Conservation (phyloP, 257 asterid genomes). For the Ajuga chamaepitys region DNA sequence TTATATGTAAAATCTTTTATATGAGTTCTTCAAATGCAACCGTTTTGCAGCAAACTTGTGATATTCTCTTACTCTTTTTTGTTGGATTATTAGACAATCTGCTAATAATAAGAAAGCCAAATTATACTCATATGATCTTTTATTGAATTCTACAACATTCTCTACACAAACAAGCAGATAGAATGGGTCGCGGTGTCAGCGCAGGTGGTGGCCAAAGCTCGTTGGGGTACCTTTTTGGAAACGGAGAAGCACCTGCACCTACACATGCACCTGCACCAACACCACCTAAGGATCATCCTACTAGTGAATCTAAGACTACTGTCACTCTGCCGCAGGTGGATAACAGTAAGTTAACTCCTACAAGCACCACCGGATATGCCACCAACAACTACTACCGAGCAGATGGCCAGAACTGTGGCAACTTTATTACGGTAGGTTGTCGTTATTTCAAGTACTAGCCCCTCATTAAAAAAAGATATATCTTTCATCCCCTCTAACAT, state of each 20-base stretch:
- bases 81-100: too few relatives aligned
- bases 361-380: constrained; percentile 29
- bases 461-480: neutral
- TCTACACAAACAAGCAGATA: neutral
- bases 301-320: neutral
- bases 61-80: too few relatives aligned
- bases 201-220: constrained; percentile 94
- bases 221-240: constrained; percentile 72
- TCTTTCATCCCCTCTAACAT: too few relatives aligned
- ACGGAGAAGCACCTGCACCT: constrained; percentile 40
- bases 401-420: constrained; percentile 82
- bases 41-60: too few relatives aligned
- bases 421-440: constrained; percentile 49
- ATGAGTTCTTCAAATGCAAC: too few relatives aligned
- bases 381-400: constrained; percentile 58
- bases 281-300: constrained; percentile 21
- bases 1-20: too few relatives aligned
- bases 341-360: constrained; percentile 32
- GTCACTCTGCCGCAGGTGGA: constrained; percentile 13
- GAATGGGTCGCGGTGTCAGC: constrained; percentile 80
- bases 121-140: too few relatives aligned
- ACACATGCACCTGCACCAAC: constrained; percentile 24
- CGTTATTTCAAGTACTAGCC: neutral
- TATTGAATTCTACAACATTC: too few relatives aligned
- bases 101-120: too few relatives aligned